Evolutionary conservation across 2,329 filamentous ascomycete species (phyloP), one percentile per base, ranked within the genome.

Genomic region (Penicillium sp.): DNA sequence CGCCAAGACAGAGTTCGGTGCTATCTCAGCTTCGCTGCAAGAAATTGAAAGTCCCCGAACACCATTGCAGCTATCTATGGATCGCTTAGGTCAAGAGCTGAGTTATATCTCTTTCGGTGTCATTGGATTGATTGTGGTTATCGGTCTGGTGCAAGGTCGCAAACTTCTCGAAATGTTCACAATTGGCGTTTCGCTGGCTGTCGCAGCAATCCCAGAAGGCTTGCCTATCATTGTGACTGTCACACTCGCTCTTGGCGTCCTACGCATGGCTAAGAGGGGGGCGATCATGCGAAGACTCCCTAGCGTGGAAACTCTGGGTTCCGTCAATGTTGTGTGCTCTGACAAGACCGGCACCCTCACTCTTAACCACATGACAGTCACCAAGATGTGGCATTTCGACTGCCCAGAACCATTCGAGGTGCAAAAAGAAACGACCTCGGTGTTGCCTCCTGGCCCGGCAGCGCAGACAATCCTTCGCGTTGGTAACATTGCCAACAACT

Each of bases 251-350:
- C 81, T 99, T 13, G 95, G 94, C 13, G 95, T 99, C 8, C 84
- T 99, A 67, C 87, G 94, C 54, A 99, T 99, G 94, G 95, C 94
- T 57, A 91, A 87, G 68, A 86, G 93, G 65, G 90, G 96, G 70
- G 94, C 94, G 8, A 99, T 99, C 70, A 93, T 99, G 56, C 88
- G 94, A 62, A 88, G 90, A 68, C 88, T 99, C 75, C 95, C 95
- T 19, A 97, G 94, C 73, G 95, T 99, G 8, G 94, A 99, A 72
- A 99, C 94, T 0, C 78, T 99, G 5, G 95, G 95, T 8, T 97
- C 92, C n/a, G 94, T 99, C 55, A 99, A 97, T 67, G 92, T 99
- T n/a, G 91, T 99, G 7, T 99, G 95, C 77, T 97, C 91, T 63
- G 94, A 99, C 79, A 99, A 99, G 77, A 99, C 94, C 40, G 91